phyloP scores from a whole-genome alignment of 805 yeast species.

The Yamadazyma endophytica region DNA sequence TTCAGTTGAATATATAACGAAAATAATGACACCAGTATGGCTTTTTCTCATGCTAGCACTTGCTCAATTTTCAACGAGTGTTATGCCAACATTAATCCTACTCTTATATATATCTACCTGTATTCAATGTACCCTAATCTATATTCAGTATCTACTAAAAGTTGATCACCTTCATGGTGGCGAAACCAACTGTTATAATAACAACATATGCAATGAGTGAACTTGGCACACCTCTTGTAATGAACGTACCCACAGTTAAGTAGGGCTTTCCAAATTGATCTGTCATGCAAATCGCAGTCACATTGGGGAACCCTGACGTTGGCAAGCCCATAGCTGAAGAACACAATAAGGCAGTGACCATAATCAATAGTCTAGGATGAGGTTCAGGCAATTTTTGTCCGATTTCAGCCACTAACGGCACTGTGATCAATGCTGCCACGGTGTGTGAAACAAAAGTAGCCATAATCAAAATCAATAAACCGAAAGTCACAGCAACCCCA shows the following conservation, averaged over 20 bases:
- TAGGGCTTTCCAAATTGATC: slow-evolving; percentile 92
- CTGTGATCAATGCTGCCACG: slow-evolving; percentile 90
- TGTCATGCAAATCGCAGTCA: slow-evolving; percentile 91
- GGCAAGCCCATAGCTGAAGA: slow-evolving; percentile 98
- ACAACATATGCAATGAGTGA: slow-evolving; percentile 70
- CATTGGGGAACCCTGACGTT: slow-evolving; percentile 96
- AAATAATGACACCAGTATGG: too few species aligned
- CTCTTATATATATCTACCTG: background rate
- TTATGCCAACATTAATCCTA: background rate
- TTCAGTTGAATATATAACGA: too few species aligned
- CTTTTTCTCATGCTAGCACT: too few species aligned
- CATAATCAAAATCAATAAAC: slow-evolving; percentile 71
- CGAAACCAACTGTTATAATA: slow-evolving; percentile 76
- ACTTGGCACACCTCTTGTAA: slow-evolving; percentile 87
- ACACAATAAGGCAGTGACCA: slow-evolving; percentile 64
- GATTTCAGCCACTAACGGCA: slow-evolving; percentile 86
- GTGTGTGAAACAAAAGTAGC: slow-evolving; percentile 97
- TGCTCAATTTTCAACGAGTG: too few species aligned
- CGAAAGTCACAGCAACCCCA: slow-evolving; percentile 73
- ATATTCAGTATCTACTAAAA: slow-evolving; percentile 15
- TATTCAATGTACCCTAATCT: background rate
- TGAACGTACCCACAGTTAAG: slow-evolving; percentile 79
- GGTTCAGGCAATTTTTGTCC: slow-evolving; percentile 75
- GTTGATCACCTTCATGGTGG: slow-evolving; percentile 50
- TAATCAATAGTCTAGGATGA: slow-evolving; percentile 79